These are phyloP conservation scores for Scenedesmus sp. DNA, from an alignment of 163 green algal genomes.

Conservation along the genomic window DNA sequence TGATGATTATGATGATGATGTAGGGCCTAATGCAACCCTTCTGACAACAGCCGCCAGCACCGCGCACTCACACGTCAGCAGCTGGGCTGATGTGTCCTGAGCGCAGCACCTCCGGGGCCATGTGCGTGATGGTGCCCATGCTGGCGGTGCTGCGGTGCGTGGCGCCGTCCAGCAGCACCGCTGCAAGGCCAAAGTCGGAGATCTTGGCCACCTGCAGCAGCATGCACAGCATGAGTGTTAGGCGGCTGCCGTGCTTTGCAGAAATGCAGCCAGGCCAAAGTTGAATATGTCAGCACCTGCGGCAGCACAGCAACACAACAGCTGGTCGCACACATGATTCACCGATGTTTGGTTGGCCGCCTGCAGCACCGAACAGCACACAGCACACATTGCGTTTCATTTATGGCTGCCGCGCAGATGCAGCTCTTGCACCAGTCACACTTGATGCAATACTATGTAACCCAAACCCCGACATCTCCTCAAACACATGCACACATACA, in stretches of 20 bases:
- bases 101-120: conserved; percentile 24
- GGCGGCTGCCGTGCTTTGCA: neutral
- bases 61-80: conserved; percentile 20
- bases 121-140: conserved; percentile 45
- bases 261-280: neutral
- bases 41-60: neutral
- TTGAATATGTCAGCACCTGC: neutral
- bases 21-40: no score
- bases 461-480: neutral
- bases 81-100: conserved; percentile 8
- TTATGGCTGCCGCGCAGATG: no score
- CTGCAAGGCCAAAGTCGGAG: conserved; percentile 48
- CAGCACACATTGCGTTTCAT: no score
- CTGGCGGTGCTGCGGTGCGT: conserved; percentile 49
- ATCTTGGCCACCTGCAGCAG: conserved; percentile 39
- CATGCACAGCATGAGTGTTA: neutral
- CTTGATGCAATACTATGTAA: no score
- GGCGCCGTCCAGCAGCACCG: conserved; percentile 10
- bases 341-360: no score
- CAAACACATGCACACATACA: neutral
- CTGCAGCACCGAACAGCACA: no score
- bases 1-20: no score
- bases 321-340: no score
- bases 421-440: no score
- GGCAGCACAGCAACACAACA: neutral